Percentiles rank a stretch among this genome's conserved stretches.
Conservation (phyloP, 1,284 basidiomycete species). For the Coniferiporia weirii region DNA sequence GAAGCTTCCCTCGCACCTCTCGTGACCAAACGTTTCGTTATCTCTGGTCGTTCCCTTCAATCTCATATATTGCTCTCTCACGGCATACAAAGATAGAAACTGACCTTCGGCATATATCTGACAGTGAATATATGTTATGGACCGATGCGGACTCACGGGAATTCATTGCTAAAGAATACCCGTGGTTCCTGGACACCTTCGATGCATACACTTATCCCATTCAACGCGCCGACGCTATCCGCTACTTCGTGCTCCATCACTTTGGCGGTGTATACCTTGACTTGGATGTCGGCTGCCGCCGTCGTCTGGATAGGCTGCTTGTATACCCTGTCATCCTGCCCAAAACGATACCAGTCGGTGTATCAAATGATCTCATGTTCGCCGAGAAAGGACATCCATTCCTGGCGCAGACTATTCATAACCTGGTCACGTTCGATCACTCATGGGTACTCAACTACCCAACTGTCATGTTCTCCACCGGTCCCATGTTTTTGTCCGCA, state of each 20-base stretch:
- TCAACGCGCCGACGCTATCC: slow-evolving; percentile 95
- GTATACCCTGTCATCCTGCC: slow-evolving; percentile 89
- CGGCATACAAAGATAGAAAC: not conserved
- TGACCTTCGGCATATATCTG: slow-evolving; percentile 3
- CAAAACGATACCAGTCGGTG: slow-evolving; percentile 92
- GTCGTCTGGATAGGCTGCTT: slow-evolving; percentile 86
- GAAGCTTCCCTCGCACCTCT: not conserved
- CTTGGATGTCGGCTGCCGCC: slow-evolving; percentile 91
- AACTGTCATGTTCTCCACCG: slow-evolving; percentile 99
- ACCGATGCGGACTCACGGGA: slow-evolving; percentile 87
- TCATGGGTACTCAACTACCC: slow-evolving; percentile 94
- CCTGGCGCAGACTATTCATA: slow-evolving; percentile 90
- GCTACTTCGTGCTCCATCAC: slow-evolving; percentile 95
- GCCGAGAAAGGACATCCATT: slow-evolving; percentile 83
- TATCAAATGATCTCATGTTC: slow-evolving; percentile 98
- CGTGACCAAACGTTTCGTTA: not conserved
- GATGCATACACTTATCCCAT: slow-evolving; percentile 92
- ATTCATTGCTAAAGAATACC: slow-evolving; percentile 86
- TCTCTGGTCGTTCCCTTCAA: not conserved
- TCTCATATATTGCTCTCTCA: not conserved
- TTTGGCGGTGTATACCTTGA: slow-evolving; percentile 97
- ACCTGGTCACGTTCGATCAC: slow-evolving; percentile 89
- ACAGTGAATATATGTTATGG: slow-evolving; percentile 95
- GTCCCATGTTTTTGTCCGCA: slow-evolving; percentile 88
- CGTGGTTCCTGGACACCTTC: slow-evolving; percentile 90